phyloP scores from a whole-genome alignment of 2,329 filamentous ascomycete species.

The Aspergillus oerlinghausenensis region DNA sequence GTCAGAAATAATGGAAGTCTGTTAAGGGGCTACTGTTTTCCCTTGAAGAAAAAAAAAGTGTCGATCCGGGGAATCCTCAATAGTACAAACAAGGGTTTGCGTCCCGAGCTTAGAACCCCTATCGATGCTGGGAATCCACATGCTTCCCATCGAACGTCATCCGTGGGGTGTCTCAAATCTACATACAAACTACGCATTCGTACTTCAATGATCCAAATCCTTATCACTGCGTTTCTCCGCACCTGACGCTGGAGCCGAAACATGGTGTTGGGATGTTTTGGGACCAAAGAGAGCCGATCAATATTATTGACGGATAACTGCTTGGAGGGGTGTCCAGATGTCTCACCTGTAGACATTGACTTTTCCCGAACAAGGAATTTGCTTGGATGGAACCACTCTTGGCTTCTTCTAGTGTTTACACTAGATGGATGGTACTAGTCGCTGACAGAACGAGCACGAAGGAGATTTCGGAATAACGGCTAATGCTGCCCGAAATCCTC shows the following conservation, averaged over 20 bases:
- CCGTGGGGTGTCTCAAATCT: neutral
- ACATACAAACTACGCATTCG: neutral
- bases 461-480: neutral
- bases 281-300: conserved; percentile 2
- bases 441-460: neutral
- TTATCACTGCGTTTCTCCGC: neutral
- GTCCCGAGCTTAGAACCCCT: neutral
- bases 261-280: conserved; percentile 13
- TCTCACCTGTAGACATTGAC: conserved; percentile 6
- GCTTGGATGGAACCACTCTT: conserved; percentile 11
- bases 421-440: conserved; percentile 1
- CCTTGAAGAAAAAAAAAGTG: neutral
- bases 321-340: conserved; percentile 9
- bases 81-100: neutral
- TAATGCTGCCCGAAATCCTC: neutral
- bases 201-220: neutral
- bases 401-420: conserved; percentile 20
- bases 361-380: neutral
- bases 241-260: neutral
- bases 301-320: neutral
- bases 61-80: neutral
- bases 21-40: neutral
- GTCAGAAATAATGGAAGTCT: neutral
- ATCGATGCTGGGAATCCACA: neutral
- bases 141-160: neutral